Evolutionary conservation across 441 rosid species (phyloP).

Genomic region (Adansonia rubrostipa): DNA sequence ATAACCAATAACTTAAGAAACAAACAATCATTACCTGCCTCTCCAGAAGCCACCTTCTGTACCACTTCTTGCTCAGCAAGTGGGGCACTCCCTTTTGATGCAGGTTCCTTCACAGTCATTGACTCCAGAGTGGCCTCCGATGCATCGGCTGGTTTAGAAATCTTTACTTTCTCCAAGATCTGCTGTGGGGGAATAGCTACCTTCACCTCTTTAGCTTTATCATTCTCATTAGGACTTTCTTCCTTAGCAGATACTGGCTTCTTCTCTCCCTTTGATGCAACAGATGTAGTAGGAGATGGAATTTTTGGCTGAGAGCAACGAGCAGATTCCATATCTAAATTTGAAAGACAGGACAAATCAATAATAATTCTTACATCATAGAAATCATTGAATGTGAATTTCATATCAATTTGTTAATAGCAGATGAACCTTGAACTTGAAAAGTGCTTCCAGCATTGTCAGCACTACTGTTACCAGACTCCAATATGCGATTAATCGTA

Average conservation of each 20-base stretch:
- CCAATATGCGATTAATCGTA: constrained; percentile 92
- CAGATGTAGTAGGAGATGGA: constrained; percentile 85
- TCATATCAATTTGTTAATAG: constrained; percentile 11
- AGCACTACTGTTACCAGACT: constrained; percentile 89
- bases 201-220: constrained; percentile 44
- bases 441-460: constrained; percentile 86
- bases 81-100: constrained; percentile 78
- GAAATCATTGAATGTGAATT: constrained; percentile 13
- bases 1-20: neutral
- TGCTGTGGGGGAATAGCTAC: constrained; percentile 48
- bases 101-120: constrained; percentile 69
- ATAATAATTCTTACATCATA: constrained; percentile 14
- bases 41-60: constrained; percentile 78
- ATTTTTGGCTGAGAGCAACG: constrained; percentile 73
- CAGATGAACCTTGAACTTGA: constrained; percentile 82
- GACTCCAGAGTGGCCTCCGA: constrained; percentile 87
- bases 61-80: constrained; percentile 83
- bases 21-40: constrained; percentile 62
- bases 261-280: constrained; percentile 78
- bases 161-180: constrained; percentile 51
- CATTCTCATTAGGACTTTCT: constrained; percentile 47
- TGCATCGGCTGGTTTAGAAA: constrained; percentile 53
- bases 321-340: constrained; percentile 91
- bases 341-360: constrained; percentile 25
- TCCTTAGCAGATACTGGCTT: constrained; percentile 44